Evolutionary conservation across 2,329 filamentous ascomycete species (phyloP), one percentile per base, ranked within the genome.

Genomic region (Magnaporthiopsis incrustans): DNA sequence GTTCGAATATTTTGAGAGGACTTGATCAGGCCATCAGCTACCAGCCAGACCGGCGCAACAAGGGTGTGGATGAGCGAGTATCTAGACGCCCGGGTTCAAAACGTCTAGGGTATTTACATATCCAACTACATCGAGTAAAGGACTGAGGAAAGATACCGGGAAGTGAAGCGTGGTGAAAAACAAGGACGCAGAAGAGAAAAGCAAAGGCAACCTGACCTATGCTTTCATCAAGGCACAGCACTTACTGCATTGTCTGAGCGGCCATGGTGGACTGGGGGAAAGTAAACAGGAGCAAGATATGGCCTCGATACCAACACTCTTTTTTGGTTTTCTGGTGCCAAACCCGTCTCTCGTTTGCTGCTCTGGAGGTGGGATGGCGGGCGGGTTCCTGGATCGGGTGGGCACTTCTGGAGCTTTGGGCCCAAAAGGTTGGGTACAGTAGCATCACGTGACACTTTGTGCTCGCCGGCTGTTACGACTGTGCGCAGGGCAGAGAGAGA

Each of bases 1-100:
- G 71, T 67, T 85, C 81, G 68, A 88, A 88, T 61, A 88, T 77
- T 68, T 82, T 83, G 67, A 86, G 77, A 12, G 84, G 84, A 70
- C 85, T 65, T 27, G 18, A 7, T 32, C n/a, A 4, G 18, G 44
- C 44, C 22, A 53, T 53, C 44, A 53, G 44, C 44, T 53, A 53
- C 22, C 22, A 53, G 44, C 15, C 18, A 11, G 44, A 22, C 44
- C 18, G 8, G n/a, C 22, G 44, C 44, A n/a, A 53, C 2, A n/a
- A n/a, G 44, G 8, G 22, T 10, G 44, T 3, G 18, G 4, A 10
- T 44, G 1, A 44, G 6, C 7, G 38, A 22, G 15, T 6, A 53
- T n/a, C 44, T 14, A 53, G 44, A 53, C 18, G n/a, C 1, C 44
- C 44, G 7, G 11, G 44, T n/a, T 53, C 44, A 14, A 53, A 22